These are phyloP conservation scores for Dactylis glomerata DNA, from an alignment of 176 grass and related monocot species.

Conservation along the genomic window DNA sequence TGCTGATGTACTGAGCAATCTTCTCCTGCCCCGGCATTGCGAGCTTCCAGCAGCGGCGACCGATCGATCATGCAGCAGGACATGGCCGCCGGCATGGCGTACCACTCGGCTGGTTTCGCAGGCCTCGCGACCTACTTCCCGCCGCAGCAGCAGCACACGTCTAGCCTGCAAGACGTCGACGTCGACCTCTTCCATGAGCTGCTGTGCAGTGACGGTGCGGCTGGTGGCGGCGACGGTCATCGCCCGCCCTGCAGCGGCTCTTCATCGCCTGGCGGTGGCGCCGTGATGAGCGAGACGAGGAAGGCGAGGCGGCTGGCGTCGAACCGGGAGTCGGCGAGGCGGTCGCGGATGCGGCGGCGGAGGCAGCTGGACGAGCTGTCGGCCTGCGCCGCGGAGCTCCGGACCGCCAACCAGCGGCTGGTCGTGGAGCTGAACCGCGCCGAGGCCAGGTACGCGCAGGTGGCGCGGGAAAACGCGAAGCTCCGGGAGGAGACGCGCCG, in stretches of 20 bases:
- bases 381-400: constrained; percentile 26
- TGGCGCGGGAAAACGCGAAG: constrained; percentile 27
- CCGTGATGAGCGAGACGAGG: background rate
- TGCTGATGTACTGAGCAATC: background rate
- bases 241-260: background rate
- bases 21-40: background rate
- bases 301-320: constrained; percentile 52
- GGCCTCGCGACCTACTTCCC: background rate
- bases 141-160: background rate
- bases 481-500: constrained; percentile 1
- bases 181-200: background rate
- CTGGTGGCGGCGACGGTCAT: background rate
- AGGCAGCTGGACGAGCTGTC: constrained; percentile 45
- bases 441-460: constrained; percentile 8
- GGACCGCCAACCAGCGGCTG: constrained; percentile 35
- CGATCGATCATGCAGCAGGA: constrained; percentile 34
- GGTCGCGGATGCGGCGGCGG: constrained; percentile 40
- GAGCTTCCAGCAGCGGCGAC: background rate
- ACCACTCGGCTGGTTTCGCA: background rate
- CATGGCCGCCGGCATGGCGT: background rate
- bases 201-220: background rate
- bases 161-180: background rate
- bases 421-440: constrained; percentile 43
- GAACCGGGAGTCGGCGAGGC: constrained; percentile 55
- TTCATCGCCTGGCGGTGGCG: background rate